Base-by-base conservation (phyloP, 2,329 filamentous ascomycete species). In the Clonostachys byssicola region DNA sequence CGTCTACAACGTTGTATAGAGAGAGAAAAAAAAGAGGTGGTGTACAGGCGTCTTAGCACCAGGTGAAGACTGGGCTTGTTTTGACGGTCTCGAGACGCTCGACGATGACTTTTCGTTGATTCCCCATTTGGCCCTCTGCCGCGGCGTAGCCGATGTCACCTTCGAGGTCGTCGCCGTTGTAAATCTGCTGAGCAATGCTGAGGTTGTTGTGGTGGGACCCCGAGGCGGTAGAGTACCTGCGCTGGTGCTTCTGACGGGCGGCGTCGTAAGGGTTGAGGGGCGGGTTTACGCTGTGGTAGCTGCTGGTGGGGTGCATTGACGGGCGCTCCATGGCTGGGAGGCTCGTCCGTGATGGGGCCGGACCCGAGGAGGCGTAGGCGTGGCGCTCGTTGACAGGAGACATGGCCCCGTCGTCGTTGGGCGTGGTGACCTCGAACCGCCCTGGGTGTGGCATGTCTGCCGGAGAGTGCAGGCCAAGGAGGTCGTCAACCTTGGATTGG, bases 81-180 rank as follows among this genome's bases (percentile, higher is more conserved):
- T 97, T 97, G 52, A 99, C 94, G 50, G 92, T 88, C 74, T 99
- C 94, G 49, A 99, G 71, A 52, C 94, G 78, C 74, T 99, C 94
- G 43, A 99, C 92, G 73, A 99, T 97, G 43, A 99, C 94, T 68
- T 94, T 95, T 58, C 92, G 81, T 63, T 88, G 85, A 59, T 91
- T 89, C 12, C 89, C 89, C 67, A 97, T 94, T 81, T 95, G 90
- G 23, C 90, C 94, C 64, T 92, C 89, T 0, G 94, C 94, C 1
- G 92, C 92, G 12, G 92, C 90, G 67, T 95, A 99, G 10, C 94
- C 94, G 30, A 99, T 71, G 66, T 99, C 94, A 1, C 94, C 94
- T 59, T 96, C 92, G 8, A 91, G 75, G 56, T 95, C 88, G 56
- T 91, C 88, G 44, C 85, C 82, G 50, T 85, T 80, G 49, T 81